Conservation (phyloP, 306 rosid genomes). For the Ormosia emarginata region DNA sequence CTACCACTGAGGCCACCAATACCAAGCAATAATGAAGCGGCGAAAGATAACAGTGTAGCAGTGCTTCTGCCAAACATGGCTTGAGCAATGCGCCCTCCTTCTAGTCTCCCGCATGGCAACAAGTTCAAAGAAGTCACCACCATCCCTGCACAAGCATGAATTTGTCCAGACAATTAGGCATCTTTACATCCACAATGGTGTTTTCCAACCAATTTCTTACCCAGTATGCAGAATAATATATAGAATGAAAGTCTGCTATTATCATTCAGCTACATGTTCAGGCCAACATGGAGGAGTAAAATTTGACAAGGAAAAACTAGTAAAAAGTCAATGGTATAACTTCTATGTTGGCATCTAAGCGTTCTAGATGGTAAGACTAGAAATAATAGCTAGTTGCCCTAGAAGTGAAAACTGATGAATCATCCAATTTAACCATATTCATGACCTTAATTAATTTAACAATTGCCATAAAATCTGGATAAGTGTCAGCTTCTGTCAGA, state of each 20-base stretch:
- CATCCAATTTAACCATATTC: background rate
- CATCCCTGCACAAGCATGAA: slow-evolving; percentile 64
- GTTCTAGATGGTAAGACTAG: background rate
- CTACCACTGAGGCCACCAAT: slow-evolving; percentile 90
- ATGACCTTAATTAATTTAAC: background rate
- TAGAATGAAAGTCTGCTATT: background rate
- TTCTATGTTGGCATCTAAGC: background rate
- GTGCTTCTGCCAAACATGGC: slow-evolving; percentile 89
- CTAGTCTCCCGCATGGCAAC: slow-evolving; percentile 83
- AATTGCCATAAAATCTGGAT: background rate
- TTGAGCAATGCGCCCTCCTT: slow-evolving; percentile 94
- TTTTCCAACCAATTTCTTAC: background rate
- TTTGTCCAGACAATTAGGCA: background rate
- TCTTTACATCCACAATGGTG: background rate
- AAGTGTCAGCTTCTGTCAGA: background rate
- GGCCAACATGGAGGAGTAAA: background rate
- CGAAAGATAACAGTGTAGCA: slow-evolving; percentile 65
- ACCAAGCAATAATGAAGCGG: slow-evolving; percentile 76
- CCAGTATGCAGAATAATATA: background rate
- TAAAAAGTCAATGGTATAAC: background rate
- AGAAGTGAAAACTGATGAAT: background rate
- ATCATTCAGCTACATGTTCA: background rate
- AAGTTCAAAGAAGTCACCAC: slow-evolving; percentile 92
- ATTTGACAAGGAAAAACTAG: background rate
- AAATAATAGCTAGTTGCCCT: background rate